Base-by-base conservation (phyloP, 1,284 basidiomycete species). In the Leccinum holopus region DNA sequence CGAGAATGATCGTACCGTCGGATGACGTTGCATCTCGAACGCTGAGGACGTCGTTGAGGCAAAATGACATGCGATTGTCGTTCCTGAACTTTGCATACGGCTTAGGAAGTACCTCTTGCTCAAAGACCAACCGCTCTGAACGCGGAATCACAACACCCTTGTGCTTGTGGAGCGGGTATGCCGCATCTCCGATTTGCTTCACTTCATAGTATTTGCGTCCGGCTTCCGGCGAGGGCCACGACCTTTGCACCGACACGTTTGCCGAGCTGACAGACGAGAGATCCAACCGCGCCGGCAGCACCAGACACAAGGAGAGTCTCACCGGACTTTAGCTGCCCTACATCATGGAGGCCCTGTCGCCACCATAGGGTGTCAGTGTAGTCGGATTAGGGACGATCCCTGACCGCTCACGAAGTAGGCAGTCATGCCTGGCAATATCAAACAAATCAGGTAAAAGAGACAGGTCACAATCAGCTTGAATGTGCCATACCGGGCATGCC, bases 171-270 rank as follows among this genome's bases (percentile, higher is more conserved):
- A 90, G 80, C 8, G 91, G 88, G 76, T 97, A 98, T n/a, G 91
- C 85, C 0, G 88, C 82, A 73, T 99, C 97, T 9, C 90, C 91
- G 21, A 98, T 85, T 69, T 92, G 90, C 66, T 90, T 87, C 66
- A 99, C 88, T 72, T 93, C 89, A 75, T 98, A 98, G 70, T 86
- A 90, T 72, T 96, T 91, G 61, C 87, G 84, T 3, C 95, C 95
- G 2, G 93, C 86, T 85, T 18, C 90, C 90, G 0, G 89, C 72
- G 32, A 77, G 91, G 11, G 87, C 95, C 67, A 94, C 87, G 57
- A 97, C 94, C 66, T 86, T 90, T 39, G 89, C 89, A 37, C 90
- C 90, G 18, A 80, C 77, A 55, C 84, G 80, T 73, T 90, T 91
- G 60, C 88, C 94, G 33, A 95, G 83, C 74, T 96, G 90, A 74